These are phyloP conservation scores for Lyophyllum shimeji DNA, from an alignment of 768 basidiomycete genomes.

Conservation along the genomic window DNA sequence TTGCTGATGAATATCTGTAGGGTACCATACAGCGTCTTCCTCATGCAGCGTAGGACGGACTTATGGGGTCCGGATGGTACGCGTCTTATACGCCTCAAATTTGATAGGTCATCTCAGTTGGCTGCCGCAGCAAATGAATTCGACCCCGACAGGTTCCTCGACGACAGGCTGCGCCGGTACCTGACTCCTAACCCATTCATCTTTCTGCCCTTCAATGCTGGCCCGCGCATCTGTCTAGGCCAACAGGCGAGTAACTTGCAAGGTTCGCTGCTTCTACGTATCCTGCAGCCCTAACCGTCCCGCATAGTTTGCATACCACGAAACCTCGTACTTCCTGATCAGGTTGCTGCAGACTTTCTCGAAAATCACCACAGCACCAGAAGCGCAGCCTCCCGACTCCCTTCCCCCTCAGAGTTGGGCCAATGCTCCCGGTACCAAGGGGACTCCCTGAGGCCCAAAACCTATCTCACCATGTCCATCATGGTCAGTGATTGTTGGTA, in stretches of 20 bases:
- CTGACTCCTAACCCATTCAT: conserved; percentile 63
- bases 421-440: conserved; percentile 30
- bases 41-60: conserved; percentile 43
- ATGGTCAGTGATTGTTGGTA: conserved; percentile 1
- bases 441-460: conserved; percentile 15
- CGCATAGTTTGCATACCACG: conserved; percentile 51
- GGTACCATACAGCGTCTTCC: conserved; percentile 30
- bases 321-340: conserved; percentile 50
- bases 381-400: conserved; percentile 39
- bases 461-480: conserved; percentile 16
- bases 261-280: background rate
- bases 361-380: conserved; percentile 34
- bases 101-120: background rate
- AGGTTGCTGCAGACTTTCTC: conserved; percentile 46
- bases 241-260: conserved; percentile 31
- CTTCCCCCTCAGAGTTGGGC: conserved; percentile 45
- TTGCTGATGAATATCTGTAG: conserved; percentile 17
- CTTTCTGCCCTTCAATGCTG: conserved; percentile 69
- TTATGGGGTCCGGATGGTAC: conserved; percentile 63
- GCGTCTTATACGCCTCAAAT: conserved; percentile 1
- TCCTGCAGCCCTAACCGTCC: background rate
- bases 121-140: conserved; percentile 43
- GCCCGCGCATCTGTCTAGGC: conserved; percentile 63
- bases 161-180: conserved; percentile 52
- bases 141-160: conserved; percentile 67